Conservation (phyloP, 352 stramenopile genomes). For the Pythium biforme region DNA sequence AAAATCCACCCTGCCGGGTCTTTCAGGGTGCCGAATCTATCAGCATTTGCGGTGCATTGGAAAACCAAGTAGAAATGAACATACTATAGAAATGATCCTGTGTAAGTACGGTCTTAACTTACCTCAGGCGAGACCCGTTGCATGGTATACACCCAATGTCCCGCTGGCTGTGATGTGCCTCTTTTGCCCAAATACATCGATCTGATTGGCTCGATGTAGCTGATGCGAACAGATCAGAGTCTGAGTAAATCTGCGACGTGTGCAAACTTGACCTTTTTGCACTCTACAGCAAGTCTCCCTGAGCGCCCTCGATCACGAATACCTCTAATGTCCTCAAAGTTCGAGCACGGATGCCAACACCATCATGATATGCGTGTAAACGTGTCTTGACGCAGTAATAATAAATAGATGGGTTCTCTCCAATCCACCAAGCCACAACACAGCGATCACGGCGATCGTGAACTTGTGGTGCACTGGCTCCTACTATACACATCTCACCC, state of each 20-base stretch:
- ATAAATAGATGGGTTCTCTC: constrained; percentile 1
- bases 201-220: not conserved
- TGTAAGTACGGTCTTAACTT: constrained; percentile 3
- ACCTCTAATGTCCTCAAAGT: too few species aligned
- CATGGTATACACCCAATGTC: not conserved
- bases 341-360: too few species aligned
- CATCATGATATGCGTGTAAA: too few species aligned
- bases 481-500: constrained; percentile 19
- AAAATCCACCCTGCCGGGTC: not conserved
- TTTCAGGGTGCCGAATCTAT: constrained; percentile 8
- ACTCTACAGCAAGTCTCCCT: too few species aligned
- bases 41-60: constrained; percentile 9
- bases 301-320: too few species aligned
- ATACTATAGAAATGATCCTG: constrained; percentile 10
- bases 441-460: too few species aligned
- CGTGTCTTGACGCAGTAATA: not conserved
- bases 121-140: too few species aligned
- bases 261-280: too few species aligned
- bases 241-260: not conserved
- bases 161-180: not conserved
- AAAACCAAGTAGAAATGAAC: constrained; percentile 11
- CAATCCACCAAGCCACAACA: not conserved
- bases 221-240: not conserved
- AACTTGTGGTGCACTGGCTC: not conserved
- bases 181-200: not conserved